Evolutionary conservation across 352 stramenopile genomes (phyloP), one percentile per base, ranked within the genome.

Genomic region (Pythium guiyangense): DNA sequence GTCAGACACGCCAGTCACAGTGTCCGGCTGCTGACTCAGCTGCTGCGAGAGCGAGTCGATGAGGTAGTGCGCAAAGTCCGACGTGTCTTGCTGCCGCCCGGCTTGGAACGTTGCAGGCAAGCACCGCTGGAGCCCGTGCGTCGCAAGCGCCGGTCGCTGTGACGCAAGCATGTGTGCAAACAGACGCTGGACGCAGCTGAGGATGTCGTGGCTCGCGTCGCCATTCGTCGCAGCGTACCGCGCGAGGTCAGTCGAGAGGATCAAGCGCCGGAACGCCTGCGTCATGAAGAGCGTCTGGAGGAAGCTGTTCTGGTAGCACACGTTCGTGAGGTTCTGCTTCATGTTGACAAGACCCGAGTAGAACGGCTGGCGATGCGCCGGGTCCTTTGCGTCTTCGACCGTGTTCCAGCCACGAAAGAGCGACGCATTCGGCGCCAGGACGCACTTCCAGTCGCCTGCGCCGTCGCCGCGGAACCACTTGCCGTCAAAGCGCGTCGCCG

Each of bases 251-350:
- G 63, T 77, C 9, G 78, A 83, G 26, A 96, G 59, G 26, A 96
- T 78, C 29, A 89, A 66, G 3, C 74, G 73, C 5, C 87, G 86
- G 55, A 96, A 94, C 17, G 71, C 82, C 67, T 91, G 73, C 1
- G 87, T 94, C 74, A 93, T 86, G 65, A 94, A 95, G 22, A 96
- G 62, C 17, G 84, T 84, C 65, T 96, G 87, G 17, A 96, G 50
- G 44, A 95, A 94, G 50, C 82, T 94, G 73, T 96, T 96, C 64
- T 96, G 87, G 65, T 95, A 96, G 66, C 87, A 96, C 0, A 96
- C 84, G 44, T 96, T 96, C 6, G 84, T 94, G 49, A 96, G 65
- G 57, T 90, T 91, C 52, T 93, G 77, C 67, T 93, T 87, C 86
- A 94, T 95, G 64, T 96, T 96, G 45, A 96, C 74, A 49, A 96